Base-by-base conservation (phyloP, 192 early-diverging fungal species). In the Umbelopsis isabellina region DNA sequence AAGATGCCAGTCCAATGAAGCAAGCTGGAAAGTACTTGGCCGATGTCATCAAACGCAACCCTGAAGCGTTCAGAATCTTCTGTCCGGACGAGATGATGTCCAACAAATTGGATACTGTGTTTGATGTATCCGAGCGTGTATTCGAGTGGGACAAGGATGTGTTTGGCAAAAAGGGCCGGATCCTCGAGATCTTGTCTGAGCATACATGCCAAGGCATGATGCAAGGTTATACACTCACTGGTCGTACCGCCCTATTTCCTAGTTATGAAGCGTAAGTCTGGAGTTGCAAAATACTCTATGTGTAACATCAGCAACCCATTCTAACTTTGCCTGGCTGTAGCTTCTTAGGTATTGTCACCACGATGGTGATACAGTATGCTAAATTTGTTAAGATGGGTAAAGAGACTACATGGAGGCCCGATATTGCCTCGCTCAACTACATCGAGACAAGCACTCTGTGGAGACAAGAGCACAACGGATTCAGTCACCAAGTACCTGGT, bases 401-500 rank as follows among this genome's bases (percentile, higher is more conserved):
- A 51, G 81, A 82, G 52, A 82, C 80, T 5, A 25, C 23, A 9
- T 82, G 81, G 81, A 45, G 75, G 13, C 58, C 61, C n/a, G 73
- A 70, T 44, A 44, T 79, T 27, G 71, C 49, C 10, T 79, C 75
- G n/a, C 20, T 82, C 20, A 82, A 82, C 50, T 82, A 82, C 61
- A 74, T 82, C 22, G 80, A 82, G 55, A 61, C 55, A 8, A 55
- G 50, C 30, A 82, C 81, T 15, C 51, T 82, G 2, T 82, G 81
- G 81, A 46, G 81, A n/a, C 81, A 82, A 72, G 81, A 82, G 45
- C 81, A 82, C 58, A 82, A 82, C 48, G 81, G 80, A 49, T 82
- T 81, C 67, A 83, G 81, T 33, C 81, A 82, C 68, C 81, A 82
- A 51, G 77, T 79, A 23, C 80, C 80, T 12, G 58, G 69, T 15